These are phyloP conservation scores for Tetrapisispora phaffii DNA, from an alignment of 805 yeast genomes.

Conservation along the genomic window DNA sequence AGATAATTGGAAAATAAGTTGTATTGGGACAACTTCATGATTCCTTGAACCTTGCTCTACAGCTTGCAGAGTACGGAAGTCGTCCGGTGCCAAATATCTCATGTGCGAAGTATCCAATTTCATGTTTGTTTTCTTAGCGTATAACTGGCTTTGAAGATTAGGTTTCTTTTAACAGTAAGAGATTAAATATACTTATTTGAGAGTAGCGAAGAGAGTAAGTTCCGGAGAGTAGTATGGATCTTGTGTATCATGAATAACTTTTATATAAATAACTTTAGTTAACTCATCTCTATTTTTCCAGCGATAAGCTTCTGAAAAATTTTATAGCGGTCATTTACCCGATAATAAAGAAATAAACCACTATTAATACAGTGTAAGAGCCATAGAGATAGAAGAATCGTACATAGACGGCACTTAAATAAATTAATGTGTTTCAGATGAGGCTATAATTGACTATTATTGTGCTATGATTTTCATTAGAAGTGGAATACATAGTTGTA, in stretches of 20 bases:
- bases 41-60: constrained; percentile 84
- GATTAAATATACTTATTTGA: too few relatives aligned
- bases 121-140: constrained; percentile 38
- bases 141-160: background rate
- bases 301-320: background rate
- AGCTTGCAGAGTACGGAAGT: constrained; percentile 80
- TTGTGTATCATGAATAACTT: too few relatives aligned
- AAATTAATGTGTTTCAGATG: too few relatives aligned
- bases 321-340: background rate
- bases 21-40: constrained; percentile 91
- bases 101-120: constrained; percentile 87
- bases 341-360: background rate
- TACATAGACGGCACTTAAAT: too few relatives aligned
- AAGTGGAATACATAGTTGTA: too few relatives aligned
- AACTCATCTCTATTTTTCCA: constrained; percentile 5
- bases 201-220: too few relatives aligned
- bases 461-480: too few relatives aligned
- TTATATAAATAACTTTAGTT: background rate
- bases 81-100: constrained; percentile 87
- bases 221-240: too few relatives aligned
- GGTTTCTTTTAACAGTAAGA: too few relatives aligned
- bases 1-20: constrained; percentile 69
- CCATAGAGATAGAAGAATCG: too few relatives aligned
- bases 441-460: too few relatives aligned
- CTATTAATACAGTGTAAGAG: too few relatives aligned